These are phyloP conservation scores for Hypomontagnella submonticulosa DNA, from an alignment of 495 filamentous ascomycete genomes.

Conservation along the genomic window DNA sequence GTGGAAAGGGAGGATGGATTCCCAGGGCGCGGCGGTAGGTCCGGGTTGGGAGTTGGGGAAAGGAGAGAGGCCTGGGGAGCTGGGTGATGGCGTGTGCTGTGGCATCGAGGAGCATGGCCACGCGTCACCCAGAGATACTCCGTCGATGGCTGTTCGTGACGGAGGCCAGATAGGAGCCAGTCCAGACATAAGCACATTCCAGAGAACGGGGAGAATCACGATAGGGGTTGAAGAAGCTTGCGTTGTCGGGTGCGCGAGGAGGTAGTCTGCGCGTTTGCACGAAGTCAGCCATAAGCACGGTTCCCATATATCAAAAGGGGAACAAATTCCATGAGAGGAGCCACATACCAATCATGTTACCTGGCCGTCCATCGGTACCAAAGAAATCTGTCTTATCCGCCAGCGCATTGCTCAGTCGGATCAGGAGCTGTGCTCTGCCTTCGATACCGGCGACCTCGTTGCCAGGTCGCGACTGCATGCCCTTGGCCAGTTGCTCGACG, in stretches of 20 bases:
- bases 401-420: slow-evolving; percentile 79
- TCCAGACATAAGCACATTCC: slow-evolving; percentile 89
- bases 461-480: slow-evolving; percentile 81
- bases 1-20: slow-evolving; percentile 94
- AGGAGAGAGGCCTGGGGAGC: slow-evolving; percentile 56
- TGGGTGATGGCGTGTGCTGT: slow-evolving; percentile 65
- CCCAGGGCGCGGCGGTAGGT: slow-evolving; percentile 75
- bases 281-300: slow-evolving; percentile 36
- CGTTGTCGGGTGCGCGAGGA: slow-evolving; percentile 90
- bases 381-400: slow-evolving; percentile 82
- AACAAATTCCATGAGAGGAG: neutral
- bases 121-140: slow-evolving; percentile 89
- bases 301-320: slow-evolving; percentile 6
- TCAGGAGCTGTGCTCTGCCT: slow-evolving; percentile 83
- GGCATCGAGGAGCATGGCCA: slow-evolving; percentile 92
- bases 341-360: slow-evolving; percentile 89
- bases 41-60: slow-evolving; percentile 55
- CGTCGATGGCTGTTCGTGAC: slow-evolving; percentile 88
- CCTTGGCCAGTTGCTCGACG: slow-evolving; percentile 73
- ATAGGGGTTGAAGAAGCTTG: slow-evolving; percentile 88
- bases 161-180: slow-evolving; percentile 89
- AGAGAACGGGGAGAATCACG: slow-evolving; percentile 89
- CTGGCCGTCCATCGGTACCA: slow-evolving; percentile 84
- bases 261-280: slow-evolving; percentile 71
- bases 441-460: slow-evolving; percentile 91